These are phyloP conservation scores for Liriodendron chinense DNA, from an alignment of 164 flowering plant genomes.

Conservation along the genomic window DNA sequence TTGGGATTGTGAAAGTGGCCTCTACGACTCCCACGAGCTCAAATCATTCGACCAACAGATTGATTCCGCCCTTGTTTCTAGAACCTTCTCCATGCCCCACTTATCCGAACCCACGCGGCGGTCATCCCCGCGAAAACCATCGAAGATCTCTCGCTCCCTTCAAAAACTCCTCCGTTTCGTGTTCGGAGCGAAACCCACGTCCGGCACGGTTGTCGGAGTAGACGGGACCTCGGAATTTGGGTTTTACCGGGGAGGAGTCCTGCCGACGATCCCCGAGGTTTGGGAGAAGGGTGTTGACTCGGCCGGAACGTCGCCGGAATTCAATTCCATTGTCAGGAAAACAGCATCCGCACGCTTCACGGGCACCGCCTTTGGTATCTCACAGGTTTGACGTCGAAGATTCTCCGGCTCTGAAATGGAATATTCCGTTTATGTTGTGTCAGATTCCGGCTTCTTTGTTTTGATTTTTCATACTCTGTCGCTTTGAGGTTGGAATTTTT, in stretches of 20 bases:
- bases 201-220: not conserved
- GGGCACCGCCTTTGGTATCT: slow-evolving; percentile 5
- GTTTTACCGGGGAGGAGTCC: slow-evolving; percentile 25
- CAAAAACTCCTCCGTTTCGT: slow-evolving; percentile 46
- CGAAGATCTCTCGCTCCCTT: slow-evolving; percentile 57
- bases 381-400: not conserved
- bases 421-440: not conserved
- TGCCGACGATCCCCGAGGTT: slow-evolving; percentile 52
- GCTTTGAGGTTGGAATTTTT: not conserved
- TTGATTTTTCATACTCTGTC: not conserved
- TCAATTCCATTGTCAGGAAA: slow-evolving; percentile 31
- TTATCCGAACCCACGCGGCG: not conserved
- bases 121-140: slow-evolving; percentile 14
- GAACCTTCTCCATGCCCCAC: slow-evolving; percentile 76
- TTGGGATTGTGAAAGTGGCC: slow-evolving; percentile 86
- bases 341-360: slow-evolving; percentile 48
- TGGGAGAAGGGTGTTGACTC: slow-evolving; percentile 32
- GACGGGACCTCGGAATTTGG: slow-evolving; percentile 10
- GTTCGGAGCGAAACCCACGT: slow-evolving; percentile 31
- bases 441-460: not conserved
- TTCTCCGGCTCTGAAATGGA: not conserved
- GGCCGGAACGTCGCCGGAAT: slow-evolving; percentile 39
- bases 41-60: slow-evolving; percentile 74
- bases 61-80: slow-evolving; percentile 57
- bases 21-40: slow-evolving; percentile 88